Base-by-base conservation (phyloP, 768 basidiomycete genomes). In the Asterophora lycoperdoides region DNA sequence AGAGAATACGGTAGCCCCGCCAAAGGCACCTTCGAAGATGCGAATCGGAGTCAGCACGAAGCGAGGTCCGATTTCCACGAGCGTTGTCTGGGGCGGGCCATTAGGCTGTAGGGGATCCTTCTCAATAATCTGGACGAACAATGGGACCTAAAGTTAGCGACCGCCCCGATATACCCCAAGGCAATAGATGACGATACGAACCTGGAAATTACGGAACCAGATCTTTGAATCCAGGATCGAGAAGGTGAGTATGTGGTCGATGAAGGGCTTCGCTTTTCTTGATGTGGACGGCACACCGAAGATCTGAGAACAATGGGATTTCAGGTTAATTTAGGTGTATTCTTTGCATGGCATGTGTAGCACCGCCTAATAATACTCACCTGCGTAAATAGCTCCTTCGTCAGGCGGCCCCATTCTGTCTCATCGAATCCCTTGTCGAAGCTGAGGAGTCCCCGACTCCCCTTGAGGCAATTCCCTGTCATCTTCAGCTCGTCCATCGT, bases 401-500 rank as follows among this genome's bases (percentile, higher is more conserved):
- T 85, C 61, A 94, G 66, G 53, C 76, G 79, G 30, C 84, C 89
- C 83, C 86, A 93, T 69, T 88, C 92, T 44, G 80, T 86, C 44
- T 89, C 81, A 39, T 97, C 92, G 66, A 96, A 98, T 36, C 74
- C 80, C 52, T 84, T 80, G 68, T 96, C 94, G 64, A 99, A 99
- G 63, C 89, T 90, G 55, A 98, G 70, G 46, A 98, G 71, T 4
- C 94, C 95, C 45, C 96, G 74, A 60, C 89, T 90, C 14, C 96
- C 96, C 69, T 95, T 96, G 56, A 99, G 68, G 67, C 96, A 99
- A 66, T 99, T 98, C 28, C 96, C 96, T 6, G 93, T 95, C 94
- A 99, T 89, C 73, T 98, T 98, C 56, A 99, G 76, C 68, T 99
- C 96, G 70, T 98, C 96, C 96, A 98, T 98, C 36, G 96, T 99